Evolutionary conservation across 2,329 filamentous ascomycete genomes (phyloP), one percentile per base, ranked within the genome.

Genomic region (Pochonia chlamydosporia): DNA sequence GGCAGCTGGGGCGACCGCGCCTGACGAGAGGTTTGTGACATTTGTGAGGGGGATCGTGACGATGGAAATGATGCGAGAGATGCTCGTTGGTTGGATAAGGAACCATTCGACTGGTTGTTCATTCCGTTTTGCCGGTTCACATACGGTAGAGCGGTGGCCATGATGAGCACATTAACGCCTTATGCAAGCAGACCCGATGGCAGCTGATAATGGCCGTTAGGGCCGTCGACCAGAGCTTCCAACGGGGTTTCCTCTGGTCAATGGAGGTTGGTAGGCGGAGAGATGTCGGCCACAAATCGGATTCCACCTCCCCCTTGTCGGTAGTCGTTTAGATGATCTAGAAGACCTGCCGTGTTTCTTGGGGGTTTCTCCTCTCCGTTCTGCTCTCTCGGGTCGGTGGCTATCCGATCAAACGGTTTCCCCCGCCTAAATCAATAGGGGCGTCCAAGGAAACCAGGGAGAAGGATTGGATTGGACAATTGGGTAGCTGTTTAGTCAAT

Each of bases 61-160:
- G 76, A 75, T 50, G 81, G 78, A 58, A 84, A 81, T 36, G 82
- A 85, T 23, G 81, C 79, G 41, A 85, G 68, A n/a, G 83, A 86
- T 36, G 77, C 74, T 58, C 75, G 68, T 56, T 62, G 62, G 36
- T 60, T 59, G 37, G 58, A 50, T 43, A 58, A 46, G 28, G 61
- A 63, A 52, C 54, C 59, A 59, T 65, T 67, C 51, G 60, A 52
- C 50, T 54, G 61, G 24, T 58, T 59, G 45, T 57, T 68, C 56
- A 69, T 63, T 60, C 59, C 59, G 42, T 55, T 54, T 39, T 58
- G 67, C 56, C 72, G 68, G 50, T 67, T 63, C 51, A 71, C 60
- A 54, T 69, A 69, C 46, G 74, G 69, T 53, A 69, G 59, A 42
- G 66, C 64, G 44, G 69, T 65, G 56, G 69, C 67, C 68, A 73